A percentile compares a stretch with the other conserved stretches of the same genome.
Conservation (phyloP, 495 filamentous ascomycete species). For the Tuber borchii region DNA sequence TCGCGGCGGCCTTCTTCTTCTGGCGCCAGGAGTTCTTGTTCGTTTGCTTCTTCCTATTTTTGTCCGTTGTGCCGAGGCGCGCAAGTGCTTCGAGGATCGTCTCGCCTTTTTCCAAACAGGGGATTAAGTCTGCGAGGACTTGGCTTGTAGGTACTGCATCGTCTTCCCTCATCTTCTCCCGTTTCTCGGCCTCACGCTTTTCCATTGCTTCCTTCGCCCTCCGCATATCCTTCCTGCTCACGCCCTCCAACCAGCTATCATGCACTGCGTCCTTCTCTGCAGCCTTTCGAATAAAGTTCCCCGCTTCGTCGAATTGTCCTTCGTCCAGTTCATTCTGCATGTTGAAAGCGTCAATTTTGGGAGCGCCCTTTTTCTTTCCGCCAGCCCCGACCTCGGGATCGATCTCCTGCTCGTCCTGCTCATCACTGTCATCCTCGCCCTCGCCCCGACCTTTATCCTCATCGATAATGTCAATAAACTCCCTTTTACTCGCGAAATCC, state of each 20-base stretch:
- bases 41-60: slow-evolving; percentile 54
- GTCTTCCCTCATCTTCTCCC: slow-evolving; percentile 60
- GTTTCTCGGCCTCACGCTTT: slow-evolving; percentile 68
- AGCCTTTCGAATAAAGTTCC: slow-evolving; percentile 88
- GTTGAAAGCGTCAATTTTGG: slow-evolving; percentile 95
- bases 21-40: slow-evolving; percentile 53
- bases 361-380: slow-evolving; percentile 84
- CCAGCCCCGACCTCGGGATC: slow-evolving; percentile 79
- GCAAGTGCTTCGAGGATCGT: slow-evolving; percentile 84
- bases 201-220: slow-evolving; percentile 81
- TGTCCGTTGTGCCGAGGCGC: slow-evolving; percentile 64
- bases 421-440: slow-evolving; percentile 43
- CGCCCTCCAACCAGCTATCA: slow-evolving; percentile 84
- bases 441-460: slow-evolving; percentile 42
- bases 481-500: slow-evolving; percentile 50
- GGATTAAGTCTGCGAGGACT: slow-evolving; percentile 63
- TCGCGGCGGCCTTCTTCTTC: slow-evolving; percentile 49
- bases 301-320: slow-evolving; percentile 78
- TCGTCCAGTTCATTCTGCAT: slow-evolving; percentile 87
- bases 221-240: slow-evolving; percentile 89
- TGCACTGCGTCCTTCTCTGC: slow-evolving; percentile 82
- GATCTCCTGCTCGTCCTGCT: slow-evolving; percentile 59
- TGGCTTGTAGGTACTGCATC: slow-evolving; percentile 72
- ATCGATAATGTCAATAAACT: slow-evolving; percentile 36
- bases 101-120: slow-evolving; percentile 69